These are phyloP conservation scores for Neltuma alba DNA, from an alignment of 306 rosid species.

Conservation along the genomic window DNA sequence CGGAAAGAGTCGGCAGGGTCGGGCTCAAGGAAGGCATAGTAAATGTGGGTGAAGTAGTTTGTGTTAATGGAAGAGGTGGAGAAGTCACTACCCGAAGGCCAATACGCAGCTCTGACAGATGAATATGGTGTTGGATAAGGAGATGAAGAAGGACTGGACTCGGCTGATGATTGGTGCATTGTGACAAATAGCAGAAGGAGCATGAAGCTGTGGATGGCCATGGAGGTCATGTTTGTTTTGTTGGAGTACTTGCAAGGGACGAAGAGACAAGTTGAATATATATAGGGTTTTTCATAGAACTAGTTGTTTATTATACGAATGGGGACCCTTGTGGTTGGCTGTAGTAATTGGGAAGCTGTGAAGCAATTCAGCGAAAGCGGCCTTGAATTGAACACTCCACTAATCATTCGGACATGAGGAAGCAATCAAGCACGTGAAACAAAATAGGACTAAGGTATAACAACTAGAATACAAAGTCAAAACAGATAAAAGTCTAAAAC, in stretches of 20 bases:
- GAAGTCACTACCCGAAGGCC: conserved; percentile 53
- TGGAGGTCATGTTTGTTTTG: background rate
- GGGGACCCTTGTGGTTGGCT: background rate
- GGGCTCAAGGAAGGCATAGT: conserved; percentile 66
- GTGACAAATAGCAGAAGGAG: conserved; percentile 35
- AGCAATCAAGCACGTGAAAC: conserved; percentile 33
- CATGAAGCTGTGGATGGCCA: conserved; percentile 22
- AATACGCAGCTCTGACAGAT: conserved; percentile 71
- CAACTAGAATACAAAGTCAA: conserved; percentile 35
- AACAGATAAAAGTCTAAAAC: conserved; percentile 9
- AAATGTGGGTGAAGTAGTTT: conserved; percentile 72
- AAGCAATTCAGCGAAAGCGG: conserved; percentile 3
- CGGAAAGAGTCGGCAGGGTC: conserved; percentile 41
- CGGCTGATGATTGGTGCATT: background rate
- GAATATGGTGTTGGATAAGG: background rate
- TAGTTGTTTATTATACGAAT: background rate
- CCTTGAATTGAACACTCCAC: conserved; percentile 14
- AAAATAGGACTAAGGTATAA: conserved; percentile 11
- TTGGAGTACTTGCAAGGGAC: background rate
- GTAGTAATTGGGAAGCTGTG: conserved; percentile 23
- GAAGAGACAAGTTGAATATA: background rate
- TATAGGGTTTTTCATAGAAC: background rate
- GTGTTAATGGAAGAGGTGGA: conserved; percentile 57
- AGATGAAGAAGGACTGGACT: background rate
- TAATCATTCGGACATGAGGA: background rate